phyloP scores from a whole-genome alignment of 129 eudicot species.

The Scalesia atractyloides region DNA sequence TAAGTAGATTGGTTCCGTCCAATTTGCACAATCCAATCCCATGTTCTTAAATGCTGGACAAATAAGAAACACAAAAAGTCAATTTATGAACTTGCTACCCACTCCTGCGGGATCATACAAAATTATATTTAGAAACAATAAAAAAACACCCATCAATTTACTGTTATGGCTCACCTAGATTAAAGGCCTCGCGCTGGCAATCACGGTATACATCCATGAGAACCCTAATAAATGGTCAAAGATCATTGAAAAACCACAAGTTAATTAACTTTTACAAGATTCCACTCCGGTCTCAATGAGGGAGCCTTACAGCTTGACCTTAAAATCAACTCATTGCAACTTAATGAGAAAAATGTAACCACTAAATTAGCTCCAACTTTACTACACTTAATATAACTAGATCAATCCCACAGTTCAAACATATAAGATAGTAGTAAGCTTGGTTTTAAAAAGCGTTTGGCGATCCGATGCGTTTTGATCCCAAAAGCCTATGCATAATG shows the following conservation, averaged over 20 bases:
- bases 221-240: conserved; percentile 55
- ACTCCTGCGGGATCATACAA: conserved; percentile 4
- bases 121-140: neutral
- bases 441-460: too few species aligned
- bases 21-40: conserved; percentile 96
- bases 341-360: neutral
- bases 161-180: conserved; percentile 55
- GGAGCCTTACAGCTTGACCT: neutral
- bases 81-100: conserved; percentile 15
- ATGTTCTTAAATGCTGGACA: conserved; percentile 80
- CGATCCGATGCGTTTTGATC: too few species aligned
- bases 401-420: neutral
- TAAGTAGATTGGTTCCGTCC: conserved; percentile 85
- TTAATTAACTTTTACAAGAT: conserved; percentile 19
- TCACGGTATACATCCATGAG: conserved; percentile 82
- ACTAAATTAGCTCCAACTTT: conserved; percentile 12
- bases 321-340: neutral
- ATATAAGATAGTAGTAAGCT: neutral
- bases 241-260: conserved; percentile 9
- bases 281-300: neutral
- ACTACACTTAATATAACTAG: neutral
- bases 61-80: conserved; percentile 15
- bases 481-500: too few species aligned
- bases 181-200: conserved; percentile 88
- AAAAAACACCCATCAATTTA: conserved; percentile 13